Evolutionary conservation across 768 basidiomycete genomes (phyloP), one percentile per base, ranked within the genome.

Genomic region (Sutorius australiensis): DNA sequence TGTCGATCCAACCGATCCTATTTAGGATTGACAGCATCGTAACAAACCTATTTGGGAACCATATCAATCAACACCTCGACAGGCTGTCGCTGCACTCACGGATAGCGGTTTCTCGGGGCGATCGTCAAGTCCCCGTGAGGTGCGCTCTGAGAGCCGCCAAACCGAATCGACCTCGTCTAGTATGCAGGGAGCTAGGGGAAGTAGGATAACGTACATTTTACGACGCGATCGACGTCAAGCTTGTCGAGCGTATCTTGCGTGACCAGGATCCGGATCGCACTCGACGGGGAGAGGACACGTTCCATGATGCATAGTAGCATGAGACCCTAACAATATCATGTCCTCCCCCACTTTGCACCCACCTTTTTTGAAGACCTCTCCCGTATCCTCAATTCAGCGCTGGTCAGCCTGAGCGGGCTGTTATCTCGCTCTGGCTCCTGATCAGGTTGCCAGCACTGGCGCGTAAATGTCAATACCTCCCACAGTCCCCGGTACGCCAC

Each of bases 71-170:
- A 41, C 24, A 27, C 24, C 12, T 9, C 1, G n/a, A 16, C 0
- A 21, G 27, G 14, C 3, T 33, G 46, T 9, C 1, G n/a, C 8
- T n/a, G 10, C 7, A 77, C 85, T 61, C 60, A 95, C 97, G 66
- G 98, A 95, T 72, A 94, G 92, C 32, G 98, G 75, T 72, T 99
- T 99, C 67, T 99, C 92, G 10, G 97, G 97, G n/a, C 97, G 78
- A 0, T 95, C 97, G 60, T 98, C 98, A 54, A 99, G 73, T 0
- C 97, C 97, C 8, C 0, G 94, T 88, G 12, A 97, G 76, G 67
- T 99, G 97, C 7, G 78, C 65, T 98, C 97, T 6, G 89, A 81
- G 3, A 99, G 72, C 97, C 97, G 98, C 87, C 92, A 95, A 3
- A 77, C 80, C 2, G 74, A 65, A 62, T 98, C 92, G 4, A 95